Evolutionary conservation across 352 stramenopile species (phyloP).

Genomic region (Pythium aristosporum): DNA sequence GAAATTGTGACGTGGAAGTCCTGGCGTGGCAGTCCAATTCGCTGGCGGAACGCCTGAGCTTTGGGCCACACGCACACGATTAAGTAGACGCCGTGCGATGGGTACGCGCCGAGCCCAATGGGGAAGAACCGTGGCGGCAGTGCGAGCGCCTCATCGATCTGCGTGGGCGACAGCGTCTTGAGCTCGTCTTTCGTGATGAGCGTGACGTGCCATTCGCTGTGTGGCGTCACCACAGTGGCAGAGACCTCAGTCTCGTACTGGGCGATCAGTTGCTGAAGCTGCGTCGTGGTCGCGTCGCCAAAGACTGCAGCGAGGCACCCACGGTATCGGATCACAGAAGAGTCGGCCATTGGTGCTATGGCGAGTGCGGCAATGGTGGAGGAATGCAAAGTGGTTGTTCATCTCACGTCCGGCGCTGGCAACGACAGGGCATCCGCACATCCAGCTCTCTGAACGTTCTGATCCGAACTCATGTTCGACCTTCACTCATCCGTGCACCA

Average conservation of each 20-base stretch:
- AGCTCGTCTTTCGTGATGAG: slow-evolving; percentile 59
- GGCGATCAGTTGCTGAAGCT: slow-evolving; percentile 16
- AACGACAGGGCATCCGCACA: not conserved
- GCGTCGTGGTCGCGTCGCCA: not conserved
- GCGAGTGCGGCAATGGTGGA: not conserved
- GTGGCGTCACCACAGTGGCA: not conserved
- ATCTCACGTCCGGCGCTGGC: not conserved
- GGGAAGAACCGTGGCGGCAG: slow-evolving; percentile 36
- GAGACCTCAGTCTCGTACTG: not conserved
- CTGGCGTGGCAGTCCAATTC: slow-evolving; percentile 40
- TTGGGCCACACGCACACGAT: slow-evolving; percentile 63
- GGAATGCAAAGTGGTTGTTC: not conserved
- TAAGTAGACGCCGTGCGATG: slow-evolving; percentile 37
- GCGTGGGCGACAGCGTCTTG: slow-evolving; percentile 20
- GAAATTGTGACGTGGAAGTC: slow-evolving; percentile 60
- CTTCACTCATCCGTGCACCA: not conserved
- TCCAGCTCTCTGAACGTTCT: not conserved
- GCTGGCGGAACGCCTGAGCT: slow-evolving; percentile 42
- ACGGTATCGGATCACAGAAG: slow-evolving; percentile 22
- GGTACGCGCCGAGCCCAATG: slow-evolving; percentile 38
- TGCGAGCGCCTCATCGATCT: slow-evolving; percentile 31
- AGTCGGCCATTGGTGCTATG: slow-evolving; percentile 12
- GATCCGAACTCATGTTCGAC: no score
- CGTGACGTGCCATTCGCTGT: slow-evolving; percentile 52
- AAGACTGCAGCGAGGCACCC: slow-evolving; percentile 25